Conservation (phyloP, 495 filamentous ascomycete species). For the Chaetomidium leptoderma region DNA sequence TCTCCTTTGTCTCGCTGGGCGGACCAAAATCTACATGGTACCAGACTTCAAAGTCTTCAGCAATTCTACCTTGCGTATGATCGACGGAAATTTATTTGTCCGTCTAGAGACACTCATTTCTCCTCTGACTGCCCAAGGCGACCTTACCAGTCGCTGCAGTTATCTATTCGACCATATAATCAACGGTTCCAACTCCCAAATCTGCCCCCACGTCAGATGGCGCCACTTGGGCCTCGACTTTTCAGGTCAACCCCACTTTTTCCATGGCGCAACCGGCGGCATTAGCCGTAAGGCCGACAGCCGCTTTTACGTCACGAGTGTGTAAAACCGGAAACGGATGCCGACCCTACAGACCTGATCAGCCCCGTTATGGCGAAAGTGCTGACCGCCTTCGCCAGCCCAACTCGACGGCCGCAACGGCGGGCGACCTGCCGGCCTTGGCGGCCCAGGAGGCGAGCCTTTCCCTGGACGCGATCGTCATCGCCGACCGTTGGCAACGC, state of each 20-base stretch:
- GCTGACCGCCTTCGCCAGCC: not conserved
- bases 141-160: not conserved
- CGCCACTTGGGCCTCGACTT: not conserved
- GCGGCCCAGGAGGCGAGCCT: not conserved
- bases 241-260: not conserved
- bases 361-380: not conserved
- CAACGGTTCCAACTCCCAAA: not conserved
- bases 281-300: constrained; percentile 1
- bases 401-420: constrained; percentile 4
- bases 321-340: not conserved
- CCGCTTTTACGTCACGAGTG: not conserved
- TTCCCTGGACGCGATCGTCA: too few species aligned
- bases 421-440: constrained; percentile 1
- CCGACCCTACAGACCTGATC: not conserved
- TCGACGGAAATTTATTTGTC: not conserved
- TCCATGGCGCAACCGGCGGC: not conserved
- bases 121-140: not conserved
- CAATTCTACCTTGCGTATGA: not conserved
- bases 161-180: not conserved
- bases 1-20: not conserved
- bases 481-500: too few species aligned
- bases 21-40: not conserved
- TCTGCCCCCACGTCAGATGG: not conserved
- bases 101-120: not conserved
- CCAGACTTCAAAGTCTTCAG: not conserved